Percentiles rank a stretch among this genome's conserved stretches.
phyloP scores from a whole-genome alignment of 2,329 filamentous ascomycete genomes.

The Pseudogymnoascus sp. region DNA sequence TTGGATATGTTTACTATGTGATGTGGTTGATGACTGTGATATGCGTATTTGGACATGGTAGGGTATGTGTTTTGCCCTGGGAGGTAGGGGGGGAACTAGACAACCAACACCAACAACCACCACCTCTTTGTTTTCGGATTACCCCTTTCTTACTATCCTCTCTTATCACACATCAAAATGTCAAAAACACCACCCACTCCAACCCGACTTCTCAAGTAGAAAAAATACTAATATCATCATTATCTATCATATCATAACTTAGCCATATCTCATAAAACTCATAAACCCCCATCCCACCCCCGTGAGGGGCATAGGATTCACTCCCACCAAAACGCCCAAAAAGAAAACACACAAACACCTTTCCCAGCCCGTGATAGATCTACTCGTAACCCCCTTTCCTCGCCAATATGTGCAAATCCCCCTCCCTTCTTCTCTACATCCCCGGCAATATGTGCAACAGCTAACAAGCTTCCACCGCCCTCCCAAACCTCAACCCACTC shows the following conservation, averaged over 20 bases:
- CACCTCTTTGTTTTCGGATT: no score
- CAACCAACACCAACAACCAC: no score
- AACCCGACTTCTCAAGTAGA: no score
- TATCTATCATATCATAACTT: not conserved
- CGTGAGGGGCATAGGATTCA: not conserved
- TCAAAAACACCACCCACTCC: no score
- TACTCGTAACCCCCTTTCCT: not conserved
- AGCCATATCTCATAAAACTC: not conserved
- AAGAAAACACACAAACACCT: not conserved
- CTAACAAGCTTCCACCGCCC: not conserved
- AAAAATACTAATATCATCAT: not conserved
- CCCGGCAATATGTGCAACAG: not conserved
- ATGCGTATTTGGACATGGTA: not conserved
- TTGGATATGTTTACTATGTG: not conserved
- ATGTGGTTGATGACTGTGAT: not conserved
- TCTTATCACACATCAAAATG: no score
- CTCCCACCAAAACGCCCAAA: not conserved
- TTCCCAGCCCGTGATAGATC: not conserved
- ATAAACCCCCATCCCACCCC: not conserved
- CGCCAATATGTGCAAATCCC: not conserved
- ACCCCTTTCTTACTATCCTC: no score
- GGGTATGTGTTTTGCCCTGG: not conserved
- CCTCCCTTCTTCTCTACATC: not conserved
- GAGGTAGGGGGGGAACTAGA: no score
- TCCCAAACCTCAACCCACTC: not conserved